phyloP scores from a whole-genome alignment of 768 basidiomycete species.

The Hericium erinaceus region DNA sequence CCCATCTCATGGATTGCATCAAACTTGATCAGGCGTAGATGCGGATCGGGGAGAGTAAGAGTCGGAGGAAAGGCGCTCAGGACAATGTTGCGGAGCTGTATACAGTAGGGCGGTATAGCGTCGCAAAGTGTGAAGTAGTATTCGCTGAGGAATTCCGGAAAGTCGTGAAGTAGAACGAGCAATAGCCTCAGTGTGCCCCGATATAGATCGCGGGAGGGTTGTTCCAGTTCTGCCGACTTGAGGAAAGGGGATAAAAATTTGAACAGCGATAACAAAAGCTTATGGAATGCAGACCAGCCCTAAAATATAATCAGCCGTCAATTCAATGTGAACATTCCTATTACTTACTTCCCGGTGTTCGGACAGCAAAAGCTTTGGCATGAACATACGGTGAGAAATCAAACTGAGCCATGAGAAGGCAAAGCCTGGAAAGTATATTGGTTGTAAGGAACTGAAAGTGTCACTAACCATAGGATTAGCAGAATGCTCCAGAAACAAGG shows the following conservation, averaged over 20 bases:
- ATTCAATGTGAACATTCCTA: background rate
- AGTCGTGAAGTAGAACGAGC: slow-evolving; percentile 94
- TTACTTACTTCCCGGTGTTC: slow-evolving; percentile 74
- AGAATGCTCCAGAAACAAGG: background rate
- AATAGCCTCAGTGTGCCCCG: slow-evolving; percentile 84
- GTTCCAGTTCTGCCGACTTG: slow-evolving; percentile 68
- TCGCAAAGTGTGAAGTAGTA: slow-evolving; percentile 96
- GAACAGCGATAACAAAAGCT: slow-evolving; percentile 86
- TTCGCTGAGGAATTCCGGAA: slow-evolving; percentile 96
- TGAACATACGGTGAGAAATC: slow-evolving; percentile 92
- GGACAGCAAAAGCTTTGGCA: slow-evolving; percentile 87
- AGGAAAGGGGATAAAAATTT: slow-evolving; percentile 92
- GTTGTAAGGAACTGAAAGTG: slow-evolving; percentile 91
- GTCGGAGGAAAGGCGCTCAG: slow-evolving; percentile 89
- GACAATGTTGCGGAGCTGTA: slow-evolving; percentile 94
- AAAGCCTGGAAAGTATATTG: slow-evolving; percentile 94
- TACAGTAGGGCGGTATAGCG: slow-evolving; percentile 83
- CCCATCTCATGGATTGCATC: slow-evolving; percentile 85
- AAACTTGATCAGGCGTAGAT: slow-evolving; percentile 64
- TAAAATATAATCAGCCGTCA: slow-evolving; percentile 19
- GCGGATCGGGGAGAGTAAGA: slow-evolving; percentile 77
- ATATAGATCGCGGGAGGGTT: slow-evolving; percentile 80
- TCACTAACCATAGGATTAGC: slow-evolving; percentile 42
- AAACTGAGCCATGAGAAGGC: slow-evolving; percentile 97
- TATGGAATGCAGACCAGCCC: slow-evolving; percentile 97